phyloP scores from a whole-genome alignment of 2,329 filamentous ascomycete genomes.

The Coniella lustricola region DNA sequence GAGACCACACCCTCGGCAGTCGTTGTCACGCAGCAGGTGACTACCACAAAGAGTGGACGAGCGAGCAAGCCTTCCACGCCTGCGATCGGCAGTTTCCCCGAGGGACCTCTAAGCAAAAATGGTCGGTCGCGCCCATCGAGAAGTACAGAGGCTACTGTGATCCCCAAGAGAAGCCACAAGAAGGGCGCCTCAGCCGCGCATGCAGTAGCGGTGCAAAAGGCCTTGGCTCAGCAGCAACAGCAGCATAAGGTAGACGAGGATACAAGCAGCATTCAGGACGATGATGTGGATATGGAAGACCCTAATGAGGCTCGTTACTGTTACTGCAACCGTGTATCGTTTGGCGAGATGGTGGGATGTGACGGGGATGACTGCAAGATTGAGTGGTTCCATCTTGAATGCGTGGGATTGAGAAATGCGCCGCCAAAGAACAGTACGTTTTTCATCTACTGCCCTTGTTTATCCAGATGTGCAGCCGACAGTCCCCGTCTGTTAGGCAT shows the following conservation, averaged over 20 bases:
- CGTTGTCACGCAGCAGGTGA: constrained; percentile 35
- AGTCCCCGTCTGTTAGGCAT: no score
- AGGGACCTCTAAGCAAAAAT: constrained; percentile 28
- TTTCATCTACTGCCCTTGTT: background rate
- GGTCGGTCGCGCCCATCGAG: constrained; percentile 48
- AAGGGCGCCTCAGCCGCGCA: constrained; percentile 41
- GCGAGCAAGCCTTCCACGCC: constrained; percentile 63
- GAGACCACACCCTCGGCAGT: constrained; percentile 32
- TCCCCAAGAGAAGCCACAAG: constrained; percentile 52
- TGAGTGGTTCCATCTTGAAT: constrained; percentile 81
- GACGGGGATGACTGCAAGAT: constrained; percentile 65
- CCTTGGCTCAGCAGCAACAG: constrained; percentile 18
- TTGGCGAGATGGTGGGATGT: constrained; percentile 79
- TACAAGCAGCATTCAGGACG: constrained; percentile 18
- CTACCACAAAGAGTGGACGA: constrained; percentile 48
- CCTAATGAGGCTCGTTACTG: constrained; percentile 70
- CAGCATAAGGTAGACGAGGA: constrained; percentile 21
- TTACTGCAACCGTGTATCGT: constrained; percentile 73
- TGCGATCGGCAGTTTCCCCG: constrained; percentile 52
- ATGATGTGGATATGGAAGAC: constrained; percentile 55
- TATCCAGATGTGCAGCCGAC: no score
- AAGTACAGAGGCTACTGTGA: constrained; percentile 30
- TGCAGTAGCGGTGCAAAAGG: constrained; percentile 32
- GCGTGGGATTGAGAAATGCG: constrained; percentile 70
- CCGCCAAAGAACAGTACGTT: constrained; percentile 64